Evolutionary conservation across 2,329 filamentous ascomycete genomes (phyloP).

Genomic region (Phoma sp.): DNA sequence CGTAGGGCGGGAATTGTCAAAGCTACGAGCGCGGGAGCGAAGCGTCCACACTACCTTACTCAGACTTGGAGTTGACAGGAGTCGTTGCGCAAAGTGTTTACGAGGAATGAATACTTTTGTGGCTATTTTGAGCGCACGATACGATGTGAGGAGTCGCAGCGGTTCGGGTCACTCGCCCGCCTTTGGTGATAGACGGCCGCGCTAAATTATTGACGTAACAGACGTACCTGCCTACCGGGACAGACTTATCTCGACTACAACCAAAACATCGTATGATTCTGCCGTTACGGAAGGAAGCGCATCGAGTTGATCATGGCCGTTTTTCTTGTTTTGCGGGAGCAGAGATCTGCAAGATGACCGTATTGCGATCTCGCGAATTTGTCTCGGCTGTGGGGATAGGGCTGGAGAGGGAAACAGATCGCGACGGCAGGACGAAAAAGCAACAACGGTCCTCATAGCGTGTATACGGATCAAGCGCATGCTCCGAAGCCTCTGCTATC

Average conservation of each 20-base stretch:
- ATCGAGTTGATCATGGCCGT: conserved; percentile 3
- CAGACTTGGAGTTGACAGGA: not conserved
- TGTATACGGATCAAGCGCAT: conserved; percentile 19
- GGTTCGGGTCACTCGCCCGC: conserved; percentile 6
- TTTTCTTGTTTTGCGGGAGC: conserved; percentile 12
- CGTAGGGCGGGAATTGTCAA: conserved; percentile 22
- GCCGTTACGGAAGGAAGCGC: conserved; percentile 23
- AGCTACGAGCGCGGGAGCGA: not conserved
- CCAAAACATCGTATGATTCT: conserved; percentile 14
- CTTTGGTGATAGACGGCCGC: conserved; percentile 4
- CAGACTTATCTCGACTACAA: conserved; percentile 24
- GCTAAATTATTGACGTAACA: conserved; percentile 15
- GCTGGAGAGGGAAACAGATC: conserved; percentile 8
- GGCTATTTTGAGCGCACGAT: conserved; percentile 10
- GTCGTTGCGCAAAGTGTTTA: conserved; percentile 13
- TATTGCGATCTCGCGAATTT: conserved; percentile 14
- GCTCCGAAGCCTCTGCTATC: conserved; percentile 11
- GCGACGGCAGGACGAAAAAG: conserved; percentile 12
- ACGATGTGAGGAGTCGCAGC: conserved; percentile 11
- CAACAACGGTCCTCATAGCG: conserved; percentile 6
- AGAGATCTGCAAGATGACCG: conserved; percentile 12
- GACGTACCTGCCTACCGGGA: conserved; percentile 29
- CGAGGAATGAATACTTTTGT: conserved; percentile 2
- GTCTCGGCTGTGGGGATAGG: conserved; percentile 4
- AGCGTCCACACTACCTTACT: not conserved